Conservation (phyloP, 345 rosid genomes). For the Camelina laxa region DNA sequence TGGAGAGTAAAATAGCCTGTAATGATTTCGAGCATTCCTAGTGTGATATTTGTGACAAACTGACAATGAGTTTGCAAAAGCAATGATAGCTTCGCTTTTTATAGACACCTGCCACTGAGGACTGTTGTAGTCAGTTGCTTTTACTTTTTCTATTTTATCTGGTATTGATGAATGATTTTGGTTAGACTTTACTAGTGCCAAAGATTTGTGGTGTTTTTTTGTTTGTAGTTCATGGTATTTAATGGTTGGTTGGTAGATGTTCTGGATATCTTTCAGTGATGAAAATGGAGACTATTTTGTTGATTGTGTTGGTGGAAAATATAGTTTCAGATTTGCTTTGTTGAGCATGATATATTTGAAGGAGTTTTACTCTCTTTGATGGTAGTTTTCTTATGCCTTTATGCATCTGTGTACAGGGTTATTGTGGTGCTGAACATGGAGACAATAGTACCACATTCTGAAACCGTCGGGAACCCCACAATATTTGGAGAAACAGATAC, state of each 20-base stretch:
- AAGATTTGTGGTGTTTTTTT: conserved; percentile 8
- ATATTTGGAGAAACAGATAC: conserved; percentile 51
- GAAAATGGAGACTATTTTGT: not conserved
- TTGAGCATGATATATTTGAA: conserved; percentile 15
- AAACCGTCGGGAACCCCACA: conserved; percentile 75
- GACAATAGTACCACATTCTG: conserved; percentile 70
- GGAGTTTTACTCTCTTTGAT: conserved; percentile 22
- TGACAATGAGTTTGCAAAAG: not conserved
- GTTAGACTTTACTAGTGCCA: not conserved
- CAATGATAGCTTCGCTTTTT: not conserved
- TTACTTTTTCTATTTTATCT: not conserved
- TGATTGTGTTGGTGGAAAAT: not conserved
- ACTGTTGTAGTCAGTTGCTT: not conserved
- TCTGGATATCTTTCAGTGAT: not conserved
- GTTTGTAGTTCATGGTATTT: not conserved
- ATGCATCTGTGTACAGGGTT: conserved; percentile 54
- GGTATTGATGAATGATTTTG: not conserved
- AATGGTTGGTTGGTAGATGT: not conserved
- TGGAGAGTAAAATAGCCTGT: not conserved
- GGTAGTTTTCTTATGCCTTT: conserved; percentile 6
- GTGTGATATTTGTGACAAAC: not conserved
- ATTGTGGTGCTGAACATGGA: conserved; percentile 85
- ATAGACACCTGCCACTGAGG: not conserved
- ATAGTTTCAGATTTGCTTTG: conserved; percentile 3
- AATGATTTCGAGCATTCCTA: not conserved